phyloP scores from a whole-genome alignment of 805 yeast species.

The Zygosaccharomyces bisporus region DNA sequence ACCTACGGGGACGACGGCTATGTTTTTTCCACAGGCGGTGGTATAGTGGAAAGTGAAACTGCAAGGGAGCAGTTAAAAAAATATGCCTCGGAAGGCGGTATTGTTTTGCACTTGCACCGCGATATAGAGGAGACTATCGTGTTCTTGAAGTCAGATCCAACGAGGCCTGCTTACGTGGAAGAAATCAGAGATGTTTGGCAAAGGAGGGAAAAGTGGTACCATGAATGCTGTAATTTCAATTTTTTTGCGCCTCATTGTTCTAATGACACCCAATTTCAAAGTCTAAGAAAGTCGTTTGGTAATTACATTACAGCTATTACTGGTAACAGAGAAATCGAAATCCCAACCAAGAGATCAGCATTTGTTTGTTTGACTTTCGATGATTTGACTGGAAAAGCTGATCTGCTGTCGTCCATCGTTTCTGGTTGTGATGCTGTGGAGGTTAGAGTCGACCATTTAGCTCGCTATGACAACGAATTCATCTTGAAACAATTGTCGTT shows the following conservation, averaged over 20 bases:
- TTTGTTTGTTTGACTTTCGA: conserved; percentile 71
- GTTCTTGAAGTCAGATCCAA: conserved; percentile 69
- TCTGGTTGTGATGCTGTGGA: conserved; percentile 82
- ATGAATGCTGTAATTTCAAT: conserved; percentile 70
- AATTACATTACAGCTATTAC: conserved; percentile 57
- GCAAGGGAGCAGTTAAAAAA: conserved; percentile 61
- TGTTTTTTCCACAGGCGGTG: conserved; percentile 94
- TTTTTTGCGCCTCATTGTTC: conserved; percentile 75
- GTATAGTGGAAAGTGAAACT: conserved; percentile 74
- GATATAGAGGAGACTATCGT: conserved; percentile 74
- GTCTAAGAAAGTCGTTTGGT: conserved; percentile 56
- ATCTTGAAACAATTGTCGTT: conserved; percentile 72
- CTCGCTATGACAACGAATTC: conserved; percentile 46
- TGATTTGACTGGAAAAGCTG: conserved; percentile 48
- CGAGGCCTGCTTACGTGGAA: conserved; percentile 82
- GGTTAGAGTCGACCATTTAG: conserved; percentile 69
- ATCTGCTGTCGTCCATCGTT: conserved; percentile 48
- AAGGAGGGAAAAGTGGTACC: conserved; percentile 75
- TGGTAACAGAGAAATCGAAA: conserved; percentile 42
- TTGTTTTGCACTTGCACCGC: conserved; percentile 88
- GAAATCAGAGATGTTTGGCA: conserved; percentile 82
- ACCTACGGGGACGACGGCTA: conserved; percentile 45
- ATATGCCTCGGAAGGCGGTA: conserved; percentile 57
- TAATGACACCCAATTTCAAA: conserved; percentile 48
- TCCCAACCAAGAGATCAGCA: conserved; percentile 48